phyloP scores from a whole-genome alignment of 176 grass and related monocot species.

The Zoysia japonica region DNA sequence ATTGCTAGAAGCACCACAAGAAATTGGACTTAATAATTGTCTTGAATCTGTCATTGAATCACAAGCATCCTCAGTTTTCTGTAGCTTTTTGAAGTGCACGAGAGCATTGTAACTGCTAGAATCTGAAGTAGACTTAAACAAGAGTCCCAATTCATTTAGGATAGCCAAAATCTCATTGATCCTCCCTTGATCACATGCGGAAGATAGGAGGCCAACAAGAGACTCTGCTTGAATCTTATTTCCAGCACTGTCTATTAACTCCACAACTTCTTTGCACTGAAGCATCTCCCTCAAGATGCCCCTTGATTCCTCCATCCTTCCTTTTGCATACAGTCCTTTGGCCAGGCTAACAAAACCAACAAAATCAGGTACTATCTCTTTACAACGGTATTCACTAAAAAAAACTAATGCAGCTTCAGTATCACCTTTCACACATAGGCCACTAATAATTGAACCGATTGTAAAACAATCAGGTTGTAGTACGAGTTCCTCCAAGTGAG shows the following conservation, averaged over 20 bases:
- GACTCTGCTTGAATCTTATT: conserved; percentile 59
- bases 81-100: conserved; percentile 44
- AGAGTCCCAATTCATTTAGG: conserved; percentile 68
- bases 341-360: conserved; percentile 75
- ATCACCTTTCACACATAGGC: conserved; percentile 68
- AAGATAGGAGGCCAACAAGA: conserved; percentile 62
- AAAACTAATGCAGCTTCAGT: conserved; percentile 68
- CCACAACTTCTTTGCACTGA: conserved; percentile 56
- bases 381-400: conserved; percentile 59
- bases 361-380: conserved; percentile 67
- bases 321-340: conserved; percentile 79
- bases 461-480: conserved; percentile 72
- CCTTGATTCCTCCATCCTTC: conserved; percentile 91
- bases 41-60: conserved; percentile 29
- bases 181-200: conserved; percentile 80
- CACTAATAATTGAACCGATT: conserved; percentile 69
- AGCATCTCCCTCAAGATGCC: conserved; percentile 78
- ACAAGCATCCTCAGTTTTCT: conserved; percentile 43
- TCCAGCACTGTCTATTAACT: conserved; percentile 71
- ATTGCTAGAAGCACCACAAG: conserved; percentile 37
- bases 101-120: conserved; percentile 32
- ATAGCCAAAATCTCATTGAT: conserved; percentile 71
- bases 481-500: conserved; percentile 56
- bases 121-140: conserved; percentile 51
- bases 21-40: conserved; percentile 21